A percentile compares a stretch with the other conserved stretches of the same genome.
These are phyloP conservation scores for Soucietia sequanensis DNA, from an alignment of 805 yeast genomes.

Conservation along the genomic window DNA sequence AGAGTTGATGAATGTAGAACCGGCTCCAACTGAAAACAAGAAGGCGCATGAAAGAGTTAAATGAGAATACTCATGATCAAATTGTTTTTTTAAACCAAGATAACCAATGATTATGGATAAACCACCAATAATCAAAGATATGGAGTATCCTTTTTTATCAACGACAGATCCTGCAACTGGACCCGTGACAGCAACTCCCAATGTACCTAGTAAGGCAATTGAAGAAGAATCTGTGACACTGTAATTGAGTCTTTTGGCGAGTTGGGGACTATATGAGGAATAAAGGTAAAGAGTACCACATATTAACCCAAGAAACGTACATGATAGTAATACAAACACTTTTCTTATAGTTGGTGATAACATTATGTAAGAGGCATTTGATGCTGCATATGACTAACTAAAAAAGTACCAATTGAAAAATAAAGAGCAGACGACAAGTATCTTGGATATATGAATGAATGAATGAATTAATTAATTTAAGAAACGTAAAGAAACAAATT, in stretches of 20 bases:
- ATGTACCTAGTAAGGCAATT: slow-evolving; percentile 65
- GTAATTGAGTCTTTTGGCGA: slow-evolving; percentile 56
- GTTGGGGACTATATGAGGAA: slow-evolving; percentile 77
- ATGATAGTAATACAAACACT: slow-evolving; percentile 24
- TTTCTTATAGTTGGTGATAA: slow-evolving; percentile 18
- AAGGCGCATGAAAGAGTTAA: slow-evolving; percentile 45
- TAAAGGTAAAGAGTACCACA: slow-evolving; percentile 77
- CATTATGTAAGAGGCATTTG: slow-evolving; percentile 2
- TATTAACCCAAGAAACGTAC: slow-evolving; percentile 47
- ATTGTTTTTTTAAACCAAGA: slow-evolving; percentile 52
- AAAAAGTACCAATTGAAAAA: neutral
- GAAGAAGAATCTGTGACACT: slow-evolving; percentile 61
- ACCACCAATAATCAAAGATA: slow-evolving; percentile 53
- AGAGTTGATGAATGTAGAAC: slow-evolving; percentile 64
- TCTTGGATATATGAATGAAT: no score
- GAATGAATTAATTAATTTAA: no score
- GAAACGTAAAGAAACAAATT: no score
- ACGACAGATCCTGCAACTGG: slow-evolving; percentile 68
- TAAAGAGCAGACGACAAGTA: no score
- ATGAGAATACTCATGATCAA: slow-evolving; percentile 34
- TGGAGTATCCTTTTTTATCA: slow-evolving; percentile 59
- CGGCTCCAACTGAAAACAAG: slow-evolving; percentile 59
- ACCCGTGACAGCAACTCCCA: slow-evolving; percentile 63
- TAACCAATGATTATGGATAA: slow-evolving; percentile 53
- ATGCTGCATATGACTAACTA: neutral